A percentile compares a stretch with the other conserved stretches of the same genome.
Evolutionary conservation across 345 rosid genomes (phyloP).

Genomic region (Euphorbia lathyris): DNA sequence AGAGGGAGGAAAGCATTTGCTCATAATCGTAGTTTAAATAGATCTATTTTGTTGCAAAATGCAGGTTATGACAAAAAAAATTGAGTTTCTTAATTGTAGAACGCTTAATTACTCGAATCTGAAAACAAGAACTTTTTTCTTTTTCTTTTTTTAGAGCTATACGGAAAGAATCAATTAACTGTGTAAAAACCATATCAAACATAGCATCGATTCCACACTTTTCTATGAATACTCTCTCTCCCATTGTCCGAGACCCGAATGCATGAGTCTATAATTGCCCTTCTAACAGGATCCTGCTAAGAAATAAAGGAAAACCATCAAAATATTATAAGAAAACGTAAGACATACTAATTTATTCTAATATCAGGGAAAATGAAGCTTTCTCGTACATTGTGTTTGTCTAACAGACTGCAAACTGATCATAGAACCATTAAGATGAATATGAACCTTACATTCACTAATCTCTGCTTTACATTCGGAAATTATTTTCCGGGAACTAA

Average conservation of each 20-base stretch:
- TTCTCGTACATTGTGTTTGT: too few relatives aligned
- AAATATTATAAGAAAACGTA: constrained; percentile 4
- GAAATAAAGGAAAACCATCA: constrained; percentile 4
- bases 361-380: too few relatives aligned
- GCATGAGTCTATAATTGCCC: constrained; percentile 78
- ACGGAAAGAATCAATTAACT: constrained; percentile 12
- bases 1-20: too few relatives aligned
- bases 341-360: too few relatives aligned
- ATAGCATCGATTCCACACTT: constrained; percentile 42
- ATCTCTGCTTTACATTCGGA: neutral
- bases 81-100: too few relatives aligned
- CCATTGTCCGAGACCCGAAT: constrained; percentile 91
- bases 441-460: neutral
- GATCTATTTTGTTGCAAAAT: too few relatives aligned
- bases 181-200: neutral
- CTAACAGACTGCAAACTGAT: neutral
- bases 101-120: too few relatives aligned
- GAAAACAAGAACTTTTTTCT: too few relatives aligned
- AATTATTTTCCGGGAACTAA: neutral
- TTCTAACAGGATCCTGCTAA: constrained; percentile 66
- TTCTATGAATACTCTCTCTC: constrained; percentile 88
- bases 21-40: too few relatives aligned
- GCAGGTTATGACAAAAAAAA: too few relatives aligned
- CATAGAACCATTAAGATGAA: constrained; percentile 2
- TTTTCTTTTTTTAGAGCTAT: too few relatives aligned